Base-by-base conservation (phyloP, 73 alveolate species). In the Paramecium primaurelia region DNA sequence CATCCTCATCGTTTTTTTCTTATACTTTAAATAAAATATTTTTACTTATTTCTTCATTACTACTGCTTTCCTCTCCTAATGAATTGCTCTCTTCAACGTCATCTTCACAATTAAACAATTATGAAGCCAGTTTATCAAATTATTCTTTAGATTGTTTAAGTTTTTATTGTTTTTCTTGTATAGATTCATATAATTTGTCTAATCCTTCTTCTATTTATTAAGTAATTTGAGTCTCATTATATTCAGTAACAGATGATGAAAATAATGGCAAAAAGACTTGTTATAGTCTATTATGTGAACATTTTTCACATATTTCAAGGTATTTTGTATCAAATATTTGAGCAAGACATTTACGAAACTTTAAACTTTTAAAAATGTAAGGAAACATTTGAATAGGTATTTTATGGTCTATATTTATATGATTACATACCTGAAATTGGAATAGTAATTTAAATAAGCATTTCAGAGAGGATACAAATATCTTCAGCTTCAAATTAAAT, bases 251-350 rank as follows among this genome's bases (percentile, higher is more conserved):
- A 49, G 47, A 1, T 2, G 37, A 22, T 80, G 71, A 38, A 30
- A 34, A 80, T 80, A 42, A 36, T 44, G 91, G 73, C n/a, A 18
- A 10, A 25, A 80, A 80, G 9, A 47, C 44, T n/a, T 40, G 22
- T 42, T 22, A 11, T 7, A 40, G 32, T 22, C 44, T 25, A 80
- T 34, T 32, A 42, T 80, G 91, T 20, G 91, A 34, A 16, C 91
- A 80, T 44, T 80, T 80, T 25, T 80, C 91, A 42, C 77, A 80
- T 20, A 80, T 80, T 44, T 80, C 91, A 26, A 80, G 91, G 58
- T 80, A 80, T 25, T 80, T 80, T 2, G 91, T 25, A 80, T 80
- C 91, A 25, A 80, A 80, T 44, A 80, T 47, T 45, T 45, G 26
- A 10, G 91, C 91, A 20, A 80, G 30, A 26, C 91, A 45, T 44